Conservation (phyloP, 2,329 filamentous ascomycete genomes). For the Aschersonia sp. region DNA sequence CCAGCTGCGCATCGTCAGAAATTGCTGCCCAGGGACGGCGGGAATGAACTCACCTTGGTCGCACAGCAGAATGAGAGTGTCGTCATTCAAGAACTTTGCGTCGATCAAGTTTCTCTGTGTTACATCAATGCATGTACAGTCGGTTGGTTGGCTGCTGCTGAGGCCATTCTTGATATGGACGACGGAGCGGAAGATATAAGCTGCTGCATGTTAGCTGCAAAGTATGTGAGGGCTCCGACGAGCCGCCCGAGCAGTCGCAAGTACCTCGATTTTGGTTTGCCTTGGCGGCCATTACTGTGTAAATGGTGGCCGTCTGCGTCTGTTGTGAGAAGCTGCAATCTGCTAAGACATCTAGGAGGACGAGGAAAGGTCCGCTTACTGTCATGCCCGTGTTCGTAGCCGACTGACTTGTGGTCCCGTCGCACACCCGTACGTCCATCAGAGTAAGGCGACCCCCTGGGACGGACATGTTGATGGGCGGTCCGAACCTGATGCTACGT, state of each 20-base stretch:
- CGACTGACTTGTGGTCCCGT: neutral
- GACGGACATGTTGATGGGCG: slow-evolving; percentile 30
- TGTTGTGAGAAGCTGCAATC: neutral
- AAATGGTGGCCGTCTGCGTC: slow-evolving; percentile 13
- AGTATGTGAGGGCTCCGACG: neutral
- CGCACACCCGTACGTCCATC: slow-evolving; percentile 43
- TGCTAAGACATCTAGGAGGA: no score
- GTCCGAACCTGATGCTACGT: slow-evolving; percentile 52
- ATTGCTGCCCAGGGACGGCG: neutral
- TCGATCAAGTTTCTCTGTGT: slow-evolving; percentile 36
- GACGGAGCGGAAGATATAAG: slow-evolving; percentile 40
- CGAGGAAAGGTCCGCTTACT: no score
- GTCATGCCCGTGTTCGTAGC: no score
- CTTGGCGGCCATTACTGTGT: slow-evolving; percentile 27
- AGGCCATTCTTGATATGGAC: slow-evolving; percentile 43
- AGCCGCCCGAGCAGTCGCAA: neutral
- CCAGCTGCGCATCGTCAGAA: neutral
- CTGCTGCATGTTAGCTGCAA: slow-evolving; percentile 9
- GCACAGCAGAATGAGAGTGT: slow-evolving; percentile 45
- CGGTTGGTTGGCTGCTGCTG: slow-evolving; percentile 28
- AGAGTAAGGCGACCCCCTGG: slow-evolving; percentile 26
- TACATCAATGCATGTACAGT: slow-evolving; percentile 26
- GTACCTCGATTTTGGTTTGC: slow-evolving; percentile 21
- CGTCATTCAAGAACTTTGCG: slow-evolving; percentile 52
- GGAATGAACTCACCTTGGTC: slow-evolving; percentile 16